These are phyloP conservation scores for Nemania abortiva DNA, from an alignment of 2,329 filamentous ascomycete genomes.

Conservation along the genomic window DNA sequence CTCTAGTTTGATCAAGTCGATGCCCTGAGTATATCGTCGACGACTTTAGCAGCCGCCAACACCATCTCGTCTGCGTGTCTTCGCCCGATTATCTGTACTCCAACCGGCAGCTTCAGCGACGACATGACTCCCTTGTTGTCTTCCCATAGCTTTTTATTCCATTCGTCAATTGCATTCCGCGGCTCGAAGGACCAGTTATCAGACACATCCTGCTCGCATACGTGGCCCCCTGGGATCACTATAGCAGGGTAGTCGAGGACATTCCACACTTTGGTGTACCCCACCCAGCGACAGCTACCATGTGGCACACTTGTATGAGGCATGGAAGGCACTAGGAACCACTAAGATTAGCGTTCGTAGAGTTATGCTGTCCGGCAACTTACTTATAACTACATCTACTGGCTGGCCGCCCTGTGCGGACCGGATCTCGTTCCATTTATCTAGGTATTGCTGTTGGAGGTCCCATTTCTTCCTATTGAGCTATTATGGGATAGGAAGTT, in stretches of 20 bases:
- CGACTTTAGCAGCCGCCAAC: slow-evolving; percentile 57
- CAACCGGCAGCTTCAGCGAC: slow-evolving; percentile 59
- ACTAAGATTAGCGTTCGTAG: background rate
- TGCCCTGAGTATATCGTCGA: slow-evolving; percentile 46
- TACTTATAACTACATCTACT: slow-evolving; percentile 66
- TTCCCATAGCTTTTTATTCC: slow-evolving; percentile 64
- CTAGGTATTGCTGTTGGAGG: slow-evolving; percentile 67
- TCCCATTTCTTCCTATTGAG: slow-evolving; percentile 69
- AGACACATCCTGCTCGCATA: slow-evolving; percentile 56
- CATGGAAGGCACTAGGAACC: slow-evolving; percentile 62
- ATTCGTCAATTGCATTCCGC: slow-evolving; percentile 63
- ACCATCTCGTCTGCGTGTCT: slow-evolving; percentile 68
- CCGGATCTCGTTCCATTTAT: slow-evolving; percentile 66
- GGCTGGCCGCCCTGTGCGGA: slow-evolving; percentile 58
- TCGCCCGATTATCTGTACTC: slow-evolving; percentile 64
- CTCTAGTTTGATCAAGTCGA: background rate
- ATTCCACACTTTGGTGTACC: slow-evolving; percentile 73
- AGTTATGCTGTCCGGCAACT: background rate
- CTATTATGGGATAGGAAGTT: background rate
- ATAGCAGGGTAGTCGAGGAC: slow-evolving; percentile 71
- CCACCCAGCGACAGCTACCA: slow-evolving; percentile 58
- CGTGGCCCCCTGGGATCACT: slow-evolving; percentile 65
- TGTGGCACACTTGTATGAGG: slow-evolving; percentile 69
- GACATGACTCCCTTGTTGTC: slow-evolving; percentile 55
- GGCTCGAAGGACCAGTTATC: slow-evolving; percentile 56